Conservation (phyloP, 305 asterid genomes). For the Ilex paraguariensis region DNA sequence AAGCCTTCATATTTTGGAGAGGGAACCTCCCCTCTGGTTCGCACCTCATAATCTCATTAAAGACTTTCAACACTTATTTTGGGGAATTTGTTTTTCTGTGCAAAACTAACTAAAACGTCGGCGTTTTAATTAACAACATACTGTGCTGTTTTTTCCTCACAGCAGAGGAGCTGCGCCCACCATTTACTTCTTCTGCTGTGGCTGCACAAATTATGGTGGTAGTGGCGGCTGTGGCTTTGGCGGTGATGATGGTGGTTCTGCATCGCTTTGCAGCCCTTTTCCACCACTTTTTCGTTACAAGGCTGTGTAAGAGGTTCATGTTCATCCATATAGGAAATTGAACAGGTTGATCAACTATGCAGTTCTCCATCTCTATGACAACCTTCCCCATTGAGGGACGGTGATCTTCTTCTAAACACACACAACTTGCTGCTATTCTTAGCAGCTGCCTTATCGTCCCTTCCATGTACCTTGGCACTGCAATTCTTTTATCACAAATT, state of each 20-base stretch:
- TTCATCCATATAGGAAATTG: conserved; percentile 24
- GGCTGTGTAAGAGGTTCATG: conserved; percentile 17
- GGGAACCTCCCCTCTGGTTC: too few relatives aligned
- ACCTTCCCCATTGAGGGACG: conserved; percentile 58
- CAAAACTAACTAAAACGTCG: too few relatives aligned
- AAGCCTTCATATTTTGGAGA: too few relatives aligned
- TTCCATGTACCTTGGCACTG: conserved; percentile 22
- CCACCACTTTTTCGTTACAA: conserved; percentile 23
- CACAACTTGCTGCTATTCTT: conserved; percentile 42
- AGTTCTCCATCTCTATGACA: conserved; percentile 29
- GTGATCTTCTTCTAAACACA: conserved; percentile 17
- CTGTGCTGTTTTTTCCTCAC: too few relatives aligned
- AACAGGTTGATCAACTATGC: conserved; percentile 9
- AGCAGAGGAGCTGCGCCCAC: neutral
- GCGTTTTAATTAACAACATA: too few relatives aligned
- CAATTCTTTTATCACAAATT: conserved; percentile 38
- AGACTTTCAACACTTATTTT: too few relatives aligned
- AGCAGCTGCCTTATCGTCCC: conserved; percentile 23
- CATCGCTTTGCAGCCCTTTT: conserved; percentile 18
- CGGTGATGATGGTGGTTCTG: neutral
- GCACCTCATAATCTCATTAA: too few relatives aligned
- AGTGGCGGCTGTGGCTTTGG: conserved; percentile 1
- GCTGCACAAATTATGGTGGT: neutral
- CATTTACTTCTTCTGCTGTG: too few relatives aligned
- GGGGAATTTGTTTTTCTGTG: too few relatives aligned